Evolutionary conservation across 345 rosid species (phyloP).

Genomic region (Salix arbutifolia): DNA sequence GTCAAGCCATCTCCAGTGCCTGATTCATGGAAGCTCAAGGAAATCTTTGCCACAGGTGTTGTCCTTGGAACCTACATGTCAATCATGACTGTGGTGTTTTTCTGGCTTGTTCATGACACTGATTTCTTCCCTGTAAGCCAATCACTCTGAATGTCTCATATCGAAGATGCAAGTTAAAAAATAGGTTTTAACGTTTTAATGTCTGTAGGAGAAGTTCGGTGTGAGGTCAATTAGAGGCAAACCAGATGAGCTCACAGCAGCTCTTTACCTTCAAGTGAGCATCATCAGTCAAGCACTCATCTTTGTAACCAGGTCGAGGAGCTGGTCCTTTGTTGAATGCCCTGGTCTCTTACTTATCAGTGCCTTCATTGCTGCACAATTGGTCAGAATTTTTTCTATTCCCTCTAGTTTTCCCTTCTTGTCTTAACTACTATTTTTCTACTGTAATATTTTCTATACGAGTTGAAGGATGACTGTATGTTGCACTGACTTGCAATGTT

Average conservation of each 20-base stretch:
- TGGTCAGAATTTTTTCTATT: constrained; percentile 26
- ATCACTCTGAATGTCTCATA: neutral
- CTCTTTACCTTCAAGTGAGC: constrained; percentile 92
- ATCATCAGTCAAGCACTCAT: constrained; percentile 92
- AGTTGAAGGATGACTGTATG: neutral
- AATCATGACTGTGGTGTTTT: constrained; percentile 77
- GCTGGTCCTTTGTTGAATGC: constrained; percentile 81
- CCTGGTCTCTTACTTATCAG: constrained; percentile 56
- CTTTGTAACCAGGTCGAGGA: constrained; percentile 84
- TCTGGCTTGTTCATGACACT: constrained; percentile 62
- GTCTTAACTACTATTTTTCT: neutral
- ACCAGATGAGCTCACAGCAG: constrained; percentile 64
- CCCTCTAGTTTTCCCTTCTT: neutral
- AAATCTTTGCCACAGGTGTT: constrained; percentile 85
- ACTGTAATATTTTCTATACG: neutral
- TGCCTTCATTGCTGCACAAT: constrained; percentile 68
- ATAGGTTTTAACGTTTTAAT: neutral
- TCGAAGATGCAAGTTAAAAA: neutral
- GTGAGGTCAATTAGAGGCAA: constrained; percentile 41
- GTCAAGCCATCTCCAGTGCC: constrained; percentile 96
- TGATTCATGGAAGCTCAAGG: constrained; percentile 90
- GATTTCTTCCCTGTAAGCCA: constrained; percentile 64
- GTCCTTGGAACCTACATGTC: constrained; percentile 82
- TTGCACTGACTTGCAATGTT: neutral
- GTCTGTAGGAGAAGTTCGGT: constrained; percentile 53